Base-by-base conservation (phyloP, 331 rosid genomes). In the Cydonia oblonga region DNA sequence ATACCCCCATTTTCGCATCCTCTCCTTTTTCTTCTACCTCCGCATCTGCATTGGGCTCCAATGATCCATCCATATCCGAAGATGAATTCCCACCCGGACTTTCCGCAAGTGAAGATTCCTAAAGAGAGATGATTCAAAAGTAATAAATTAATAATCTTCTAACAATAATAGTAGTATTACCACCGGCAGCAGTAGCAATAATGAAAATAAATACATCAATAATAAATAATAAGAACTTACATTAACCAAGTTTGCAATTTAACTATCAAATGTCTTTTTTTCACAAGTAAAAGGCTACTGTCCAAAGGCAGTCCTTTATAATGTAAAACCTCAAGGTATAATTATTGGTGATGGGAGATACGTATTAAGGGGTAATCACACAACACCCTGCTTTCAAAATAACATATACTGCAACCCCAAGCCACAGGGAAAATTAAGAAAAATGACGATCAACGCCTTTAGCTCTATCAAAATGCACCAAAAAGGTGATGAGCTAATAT, bases 41-140 rank as follows among this genome's bases (percentile, higher is more conserved):
- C 40, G 70, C 86, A 71, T 85, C 86, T 44, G 85, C 85, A 54
- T 82, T 87, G n/a, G 81, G 81, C 35, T 86, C 90, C 69, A 73
- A 58, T 1, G 92, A 85, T 63, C 88, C 91, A 72, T 86, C 92
- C 61, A 72, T 79, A 75, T 90, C 82, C 44, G 96, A 91, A 72
- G 97, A 87, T 38, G 95, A 90, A 79, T 87, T 96, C 74, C 79
- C 92, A 15, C 88, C 90, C 46, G 87, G 92, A 68, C 96, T 93
- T 73, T 81, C 92, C 42, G 52, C 90, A 52, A 66, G 87, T 69
- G 79, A 78, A 40, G 91, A 68, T 77, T 86, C 91, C 98, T 86
- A 64, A 53, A 66, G 25, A 76, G 67, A 57, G 66, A 61, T 10
- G 18, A 33, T 65, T 64, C 67, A 73, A 69, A 56, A 79, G 66